Evolutionary conservation across 306 rosid species (phyloP).

Genomic region (Glycine latifolia): DNA sequence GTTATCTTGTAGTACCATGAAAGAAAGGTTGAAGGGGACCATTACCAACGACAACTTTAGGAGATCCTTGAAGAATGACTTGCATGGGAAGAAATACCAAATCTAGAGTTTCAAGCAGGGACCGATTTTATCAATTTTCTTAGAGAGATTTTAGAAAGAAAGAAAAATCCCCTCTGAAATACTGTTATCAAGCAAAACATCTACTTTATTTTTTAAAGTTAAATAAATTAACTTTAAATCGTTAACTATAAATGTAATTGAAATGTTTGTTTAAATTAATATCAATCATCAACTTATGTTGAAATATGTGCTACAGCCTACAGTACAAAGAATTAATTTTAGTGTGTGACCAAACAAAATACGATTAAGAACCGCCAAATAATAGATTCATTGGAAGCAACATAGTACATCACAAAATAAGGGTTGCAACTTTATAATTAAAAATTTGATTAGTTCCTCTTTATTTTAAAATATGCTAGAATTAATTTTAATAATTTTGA

Average conservation of each 20-base stretch:
- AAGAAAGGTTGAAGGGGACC: not conserved
- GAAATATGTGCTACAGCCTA: too few relatives aligned
- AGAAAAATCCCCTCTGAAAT: not conserved
- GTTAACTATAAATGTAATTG: not conserved
- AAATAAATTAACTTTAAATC: not conserved
- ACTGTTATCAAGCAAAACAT: too few relatives aligned
- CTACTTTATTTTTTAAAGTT: not conserved
- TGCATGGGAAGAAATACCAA: constrained; percentile 9
- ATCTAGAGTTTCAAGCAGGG: not conserved
- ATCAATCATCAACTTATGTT: too few relatives aligned
- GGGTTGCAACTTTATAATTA: too few relatives aligned
- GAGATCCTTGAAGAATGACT: not conserved
- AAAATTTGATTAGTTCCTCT: too few relatives aligned
- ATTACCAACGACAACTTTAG: not conserved
- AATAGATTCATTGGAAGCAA: not conserved
- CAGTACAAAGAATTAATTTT: too few relatives aligned
- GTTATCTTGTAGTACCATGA: not conserved
- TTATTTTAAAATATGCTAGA: too few relatives aligned
- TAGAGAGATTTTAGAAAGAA: not conserved
- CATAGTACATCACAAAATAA: not conserved
- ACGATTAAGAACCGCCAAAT: too few relatives aligned
- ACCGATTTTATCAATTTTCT: not conserved
- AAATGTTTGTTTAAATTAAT: not conserved
- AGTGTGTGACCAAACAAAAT: too few relatives aligned
- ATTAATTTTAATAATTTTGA: too few relatives aligned